Base-by-base conservation (phyloP, 768 basidiomycete species). In the Sistotremastrum niveocremeum region DNA sequence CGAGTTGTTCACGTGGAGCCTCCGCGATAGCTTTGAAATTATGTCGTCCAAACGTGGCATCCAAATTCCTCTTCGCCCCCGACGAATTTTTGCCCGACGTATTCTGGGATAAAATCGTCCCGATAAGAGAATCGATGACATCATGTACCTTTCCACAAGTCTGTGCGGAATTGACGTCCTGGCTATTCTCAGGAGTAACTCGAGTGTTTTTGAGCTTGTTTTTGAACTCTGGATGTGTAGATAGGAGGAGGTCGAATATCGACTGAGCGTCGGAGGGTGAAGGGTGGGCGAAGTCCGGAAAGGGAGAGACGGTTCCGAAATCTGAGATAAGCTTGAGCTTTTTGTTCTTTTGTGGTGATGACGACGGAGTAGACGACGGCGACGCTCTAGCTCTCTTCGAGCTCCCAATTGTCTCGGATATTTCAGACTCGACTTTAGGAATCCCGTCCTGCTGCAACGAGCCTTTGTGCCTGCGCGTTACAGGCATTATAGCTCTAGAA, bases 101-200 rank as follows among this genome's bases (percentile, higher is more conserved):
- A 49, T 76, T 77, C 54, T 79, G 77, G 33, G 76, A 77, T 33
- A 80, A 70, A 46, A 80, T 66, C 1, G 74, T 76, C 28, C 67
- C 71, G 35, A 80, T 72, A 49, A 78, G 68, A 7, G 73, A 60
- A 49, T 77, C 77, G 46, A 79, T 64, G 49, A 79, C 73, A 52
- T 79, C 72, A 3, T 70, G 67, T 2, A 68, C 66, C 36, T 63
- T 57, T 2, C 70, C 73, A 43, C 71, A 72, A 1, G 70, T 69
- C 47, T 53, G 45, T 4, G 70, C 71, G 6, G 74, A 62, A 49
- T 73, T 67, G 39, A 51, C 60, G 11, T n/a, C 37, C 6, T 49
- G 48, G 10, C 54, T 44, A n/a, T 10, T 37, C 33, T 44, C 5
- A 12, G 53, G 39, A 2, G 48, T 3, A 2, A 53, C 35, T 37